Conservation (phyloP, 1,139 yeast genomes). For the Lodderomyces elongisporus region DNA sequence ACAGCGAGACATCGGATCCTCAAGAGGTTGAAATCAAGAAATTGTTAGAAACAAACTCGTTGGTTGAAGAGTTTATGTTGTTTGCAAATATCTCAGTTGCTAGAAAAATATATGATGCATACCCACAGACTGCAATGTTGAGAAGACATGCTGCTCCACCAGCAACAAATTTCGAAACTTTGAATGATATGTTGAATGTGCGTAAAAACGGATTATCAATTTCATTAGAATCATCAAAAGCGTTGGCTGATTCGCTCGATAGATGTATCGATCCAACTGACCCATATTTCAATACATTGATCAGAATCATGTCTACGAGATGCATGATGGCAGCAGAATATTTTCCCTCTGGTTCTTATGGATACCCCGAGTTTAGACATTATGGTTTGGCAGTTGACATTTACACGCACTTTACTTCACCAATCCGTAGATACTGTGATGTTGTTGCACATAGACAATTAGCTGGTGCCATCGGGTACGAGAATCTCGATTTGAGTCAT, state of each 20-base stretch:
- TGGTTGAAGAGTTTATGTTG: conserved; percentile 98
- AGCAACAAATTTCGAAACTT: conserved; percentile 79
- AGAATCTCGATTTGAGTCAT: conserved; percentile 72
- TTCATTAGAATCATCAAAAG: conserved; percentile 80
- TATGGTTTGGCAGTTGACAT: conserved; percentile 97
- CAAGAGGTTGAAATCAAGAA: conserved; percentile 91
- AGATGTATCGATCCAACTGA: conserved; percentile 77
- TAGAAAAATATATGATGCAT: conserved; percentile 81
- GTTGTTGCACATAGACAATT: conserved; percentile 95
- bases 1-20: conserved; percentile 95
- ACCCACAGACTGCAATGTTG: conserved; percentile 97
- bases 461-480: conserved; percentile 96
- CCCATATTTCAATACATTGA: conserved; percentile 86
- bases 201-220: conserved; percentile 70
- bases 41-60: conserved; percentile 82
- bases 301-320: conserved; percentile 95
- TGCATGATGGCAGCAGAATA: conserved; percentile 99
- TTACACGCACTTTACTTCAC: conserved; percentile 97
- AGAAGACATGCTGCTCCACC: conserved; percentile 98
- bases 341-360: conserved; percentile 88
- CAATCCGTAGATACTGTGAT: conserved; percentile 97
- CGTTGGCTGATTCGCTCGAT: conserved; percentile 91
- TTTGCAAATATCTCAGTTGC: conserved; percentile 96
- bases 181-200: conserved; percentile 86
- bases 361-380: conserved; percentile 92